Base-by-base conservation (phyloP, 345 rosid species). In the Carallia brachiata region DNA sequence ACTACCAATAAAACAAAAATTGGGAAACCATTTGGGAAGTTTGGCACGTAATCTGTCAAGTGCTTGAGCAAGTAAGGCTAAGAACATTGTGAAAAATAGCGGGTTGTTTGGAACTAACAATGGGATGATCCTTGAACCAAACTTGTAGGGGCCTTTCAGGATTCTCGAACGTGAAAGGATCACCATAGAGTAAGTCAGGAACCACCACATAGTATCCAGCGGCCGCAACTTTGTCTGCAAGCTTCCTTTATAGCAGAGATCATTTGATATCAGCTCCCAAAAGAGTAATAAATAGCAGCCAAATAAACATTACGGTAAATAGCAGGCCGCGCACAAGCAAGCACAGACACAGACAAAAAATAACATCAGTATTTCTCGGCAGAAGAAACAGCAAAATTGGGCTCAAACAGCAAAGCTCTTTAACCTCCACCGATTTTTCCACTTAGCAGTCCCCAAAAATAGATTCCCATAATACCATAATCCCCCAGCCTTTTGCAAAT, bases 211-310 rank as follows among this genome's bases (percentile, higher is more conserved):
- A 87, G 75, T 75, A 88, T 52, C 94, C 97, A 84, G 86, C 82
- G 70, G 78, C 87, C 62, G 92, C 90, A 75, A 87, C 82, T 77
- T 89, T 90, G 85, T 90, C 97, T 0, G 94, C 97, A 37, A 90
- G 85, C 75, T 87, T 87, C 77, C 94, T 87, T 64, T 75, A 66
- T 39, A 23, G 69, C 18, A 52, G 63, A 10, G 78, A 60, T 30
- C 63, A 58, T 53, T n/a, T 27, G 40, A 31, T 30, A 66, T 66
- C 66, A 50, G 62, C 19, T 36, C 36, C 57, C 34, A 32, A 32
- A 32, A 32, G 34, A 32, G 34, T 32, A 32, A 32, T 32, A 32
- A 32, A 32, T 32, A 32, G 34, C 34, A 32, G 34, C 34, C 2
- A 48, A 64, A 52, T 30, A 69, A 37, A 56, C 23, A 39, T 18